Conservation (phyloP, 148 eudicot species). For the Fagopyrum esculentum region DNA sequence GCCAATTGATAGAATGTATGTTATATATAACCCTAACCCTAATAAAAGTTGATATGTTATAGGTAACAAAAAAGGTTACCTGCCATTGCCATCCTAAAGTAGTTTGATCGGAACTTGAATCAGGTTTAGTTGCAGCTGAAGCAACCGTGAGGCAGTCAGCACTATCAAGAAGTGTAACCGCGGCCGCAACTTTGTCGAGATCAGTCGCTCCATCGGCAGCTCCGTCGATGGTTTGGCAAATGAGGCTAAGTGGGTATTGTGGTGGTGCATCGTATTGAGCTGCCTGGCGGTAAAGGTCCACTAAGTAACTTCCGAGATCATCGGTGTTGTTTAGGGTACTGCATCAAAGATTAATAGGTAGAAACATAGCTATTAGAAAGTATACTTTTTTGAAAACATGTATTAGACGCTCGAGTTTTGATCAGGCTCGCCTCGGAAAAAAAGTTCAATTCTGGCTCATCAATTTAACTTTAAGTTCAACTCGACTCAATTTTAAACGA, state of each 20-base stretch:
- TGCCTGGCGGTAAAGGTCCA: neutral
- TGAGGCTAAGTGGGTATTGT: neutral
- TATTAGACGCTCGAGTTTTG: no score
- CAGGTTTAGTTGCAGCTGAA: neutral
- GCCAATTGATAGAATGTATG: neutral
- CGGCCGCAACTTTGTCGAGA: neutral
- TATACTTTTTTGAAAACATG: no score
- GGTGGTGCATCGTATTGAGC: neutral
- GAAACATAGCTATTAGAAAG: no score
- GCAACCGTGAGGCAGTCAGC: neutral
- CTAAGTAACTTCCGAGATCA: neutral
- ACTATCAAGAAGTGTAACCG: neutral
- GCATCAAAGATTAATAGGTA: neutral
- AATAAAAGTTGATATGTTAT: no score
- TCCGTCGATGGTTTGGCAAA: neutral
- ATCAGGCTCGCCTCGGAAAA: no score
- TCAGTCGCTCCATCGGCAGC: neutral
- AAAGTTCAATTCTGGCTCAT: no score
- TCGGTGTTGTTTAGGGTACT: neutral
- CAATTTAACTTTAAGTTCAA: no score
- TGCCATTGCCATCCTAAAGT: neutral
- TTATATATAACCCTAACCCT: neutral
- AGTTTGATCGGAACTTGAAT: neutral
- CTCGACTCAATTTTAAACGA: no score
- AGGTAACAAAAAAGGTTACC: neutral